A percentile compares a stretch with the other conserved stretches of the same genome.
Conservation (phyloP, 1,284 basidiomycete genomes). For the Melanopsichium pennsylvanicum region DNA sequence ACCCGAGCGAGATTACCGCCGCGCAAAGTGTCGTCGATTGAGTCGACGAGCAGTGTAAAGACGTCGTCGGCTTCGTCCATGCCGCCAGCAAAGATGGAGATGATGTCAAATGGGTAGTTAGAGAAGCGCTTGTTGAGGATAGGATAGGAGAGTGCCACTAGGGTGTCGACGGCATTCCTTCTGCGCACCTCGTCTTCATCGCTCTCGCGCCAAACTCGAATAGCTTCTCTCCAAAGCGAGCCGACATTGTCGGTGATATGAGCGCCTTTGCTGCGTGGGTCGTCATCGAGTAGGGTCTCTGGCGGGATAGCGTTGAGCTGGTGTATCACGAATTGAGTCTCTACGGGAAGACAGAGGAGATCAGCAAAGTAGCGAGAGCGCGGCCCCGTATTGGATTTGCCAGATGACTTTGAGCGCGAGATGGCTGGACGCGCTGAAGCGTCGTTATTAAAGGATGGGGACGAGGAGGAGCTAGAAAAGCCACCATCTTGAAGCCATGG, state of each 20-base stretch:
- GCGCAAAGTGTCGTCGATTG: constrained; percentile 50
- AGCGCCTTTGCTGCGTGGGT: constrained; percentile 41
- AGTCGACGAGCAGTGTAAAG: constrained; percentile 53
- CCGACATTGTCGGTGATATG: constrained; percentile 56
- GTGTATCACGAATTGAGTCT: constrained; percentile 39
- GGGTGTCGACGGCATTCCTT: constrained; percentile 55
- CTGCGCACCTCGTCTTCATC: constrained; percentile 52
- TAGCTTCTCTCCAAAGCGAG: constrained; percentile 56
- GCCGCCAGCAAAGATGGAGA: constrained; percentile 57
- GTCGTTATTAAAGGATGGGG: constrained; percentile 12
- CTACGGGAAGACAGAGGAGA: constrained; percentile 57
- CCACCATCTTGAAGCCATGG: constrained; percentile 39
- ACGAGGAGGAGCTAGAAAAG: constrained; percentile 4
- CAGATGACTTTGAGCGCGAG: constrained; percentile 35
- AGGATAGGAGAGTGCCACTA: constrained; percentile 53
- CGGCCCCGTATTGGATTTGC: constrained; percentile 58
- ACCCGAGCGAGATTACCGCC: constrained; percentile 34
- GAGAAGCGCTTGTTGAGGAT: constrained; percentile 56
- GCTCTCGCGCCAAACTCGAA: constrained; percentile 48
- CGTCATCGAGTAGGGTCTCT: constrained; percentile 49
- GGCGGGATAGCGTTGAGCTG: constrained; percentile 41
- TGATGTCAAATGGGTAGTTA: constrained; percentile 59
- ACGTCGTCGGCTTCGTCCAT: constrained; percentile 63
- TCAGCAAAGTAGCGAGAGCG: constrained; percentile 56
- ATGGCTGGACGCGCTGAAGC: constrained; percentile 9